These are phyloP conservation scores for Syzygium grande DNA, from an alignment of 345 rosid genomes.

Conservation along the genomic window DNA sequence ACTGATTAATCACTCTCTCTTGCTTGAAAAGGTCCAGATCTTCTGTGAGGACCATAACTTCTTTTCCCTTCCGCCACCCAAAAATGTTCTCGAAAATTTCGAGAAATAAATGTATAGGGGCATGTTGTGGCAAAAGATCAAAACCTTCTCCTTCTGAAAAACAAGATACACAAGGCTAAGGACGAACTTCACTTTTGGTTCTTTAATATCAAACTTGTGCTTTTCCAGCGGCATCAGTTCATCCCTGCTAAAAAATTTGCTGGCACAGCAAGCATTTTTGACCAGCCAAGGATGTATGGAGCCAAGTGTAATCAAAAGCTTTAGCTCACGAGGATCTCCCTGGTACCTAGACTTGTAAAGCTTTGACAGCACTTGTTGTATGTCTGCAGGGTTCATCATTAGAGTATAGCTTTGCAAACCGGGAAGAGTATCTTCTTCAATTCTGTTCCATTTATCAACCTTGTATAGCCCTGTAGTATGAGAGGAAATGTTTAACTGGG, in stretches of 20 bases:
- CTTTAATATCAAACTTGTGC: slow-evolving; percentile 47
- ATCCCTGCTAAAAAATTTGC: slow-evolving; percentile 36
- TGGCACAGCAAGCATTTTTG: slow-evolving; percentile 55
- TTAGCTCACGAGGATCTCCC: slow-evolving; percentile 78
- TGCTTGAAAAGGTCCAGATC: slow-evolving; percentile 83
- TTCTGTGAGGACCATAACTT: slow-evolving; percentile 66
- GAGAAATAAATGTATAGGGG: slow-evolving; percentile 59
- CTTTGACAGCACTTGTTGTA: slow-evolving; percentile 51
- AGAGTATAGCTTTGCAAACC: slow-evolving; percentile 89
- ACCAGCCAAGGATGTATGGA: slow-evolving; percentile 85
- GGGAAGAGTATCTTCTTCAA: slow-evolving; percentile 52
- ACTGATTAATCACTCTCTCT: slow-evolving; percentile 69
- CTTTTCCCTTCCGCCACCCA: slow-evolving; percentile 69
- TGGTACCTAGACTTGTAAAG: slow-evolving; percentile 44
- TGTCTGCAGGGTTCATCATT: slow-evolving; percentile 71
- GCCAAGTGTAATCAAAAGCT: slow-evolving; percentile 82
- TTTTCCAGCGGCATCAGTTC: slow-evolving; percentile 49
- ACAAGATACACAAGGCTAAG: slow-evolving; percentile 71
- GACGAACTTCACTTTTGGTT: slow-evolving; percentile 88
- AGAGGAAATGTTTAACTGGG: slow-evolving; percentile 30
- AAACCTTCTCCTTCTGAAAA: slow-evolving; percentile 60
- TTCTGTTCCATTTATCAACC: slow-evolving; percentile 28
- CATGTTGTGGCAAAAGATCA: slow-evolving; percentile 91
- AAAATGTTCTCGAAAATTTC: slow-evolving; percentile 66
- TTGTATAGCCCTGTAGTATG: slow-evolving; percentile 34